phyloP scores from a whole-genome alignment of 306 rosid genomes.

The Dicorynia guianensis region DNA sequence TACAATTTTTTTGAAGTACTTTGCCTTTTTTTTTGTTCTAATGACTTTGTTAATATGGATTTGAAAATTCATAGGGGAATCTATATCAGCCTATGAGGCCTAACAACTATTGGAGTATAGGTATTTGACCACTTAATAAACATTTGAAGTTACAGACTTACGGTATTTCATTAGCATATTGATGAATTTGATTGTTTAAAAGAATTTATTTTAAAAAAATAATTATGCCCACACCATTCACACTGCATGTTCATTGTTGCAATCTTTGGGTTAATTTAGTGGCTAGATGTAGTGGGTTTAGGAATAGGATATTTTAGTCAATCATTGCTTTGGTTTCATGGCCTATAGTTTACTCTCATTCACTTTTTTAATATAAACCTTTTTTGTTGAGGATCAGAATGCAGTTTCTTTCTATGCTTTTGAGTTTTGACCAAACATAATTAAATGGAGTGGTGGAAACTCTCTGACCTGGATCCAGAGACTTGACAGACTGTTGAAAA shows the following conservation, averaged over 20 bases:
- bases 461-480: conserved; percentile 88
- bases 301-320: neutral
- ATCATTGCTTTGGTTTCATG: neutral
- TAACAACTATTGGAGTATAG: conserved; percentile 90
- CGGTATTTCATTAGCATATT: no score
- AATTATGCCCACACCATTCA: no score
- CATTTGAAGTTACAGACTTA: no score
- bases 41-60: conserved; percentile 14
- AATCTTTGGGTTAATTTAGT: no score
- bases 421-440: conserved; percentile 92
- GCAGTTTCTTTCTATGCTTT: conserved; percentile 73
- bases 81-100: conserved; percentile 64
- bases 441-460: conserved; percentile 99
- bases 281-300: no score
- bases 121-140: conserved; percentile 41
- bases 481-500: conserved; percentile 88
- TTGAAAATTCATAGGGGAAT: conserved; percentile 64
- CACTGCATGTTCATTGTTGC: no score
- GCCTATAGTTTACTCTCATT: no score
- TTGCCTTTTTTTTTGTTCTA: neutral
- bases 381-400: conserved; percentile 86
- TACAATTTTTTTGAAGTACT: no score
- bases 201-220: no score
- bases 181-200: no score
- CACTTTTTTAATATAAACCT: neutral